Evolutionary conservation across 495 filamentous ascomycete genomes (phyloP).

Genomic region (Daldinia caldariorum): DNA sequence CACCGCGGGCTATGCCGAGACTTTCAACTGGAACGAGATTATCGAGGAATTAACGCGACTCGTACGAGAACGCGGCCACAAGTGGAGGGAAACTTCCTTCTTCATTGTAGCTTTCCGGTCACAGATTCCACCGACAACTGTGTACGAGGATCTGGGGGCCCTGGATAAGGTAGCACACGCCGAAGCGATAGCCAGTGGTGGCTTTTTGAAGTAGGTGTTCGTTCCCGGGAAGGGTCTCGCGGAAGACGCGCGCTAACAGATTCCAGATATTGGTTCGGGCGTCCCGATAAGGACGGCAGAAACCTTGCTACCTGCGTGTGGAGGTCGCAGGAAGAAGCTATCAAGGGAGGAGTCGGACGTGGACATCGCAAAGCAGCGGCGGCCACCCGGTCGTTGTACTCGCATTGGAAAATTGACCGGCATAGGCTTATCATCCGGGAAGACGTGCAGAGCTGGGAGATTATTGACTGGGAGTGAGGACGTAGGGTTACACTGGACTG

Average conservation of each 20-base stretch:
- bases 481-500: slow-evolving; percentile 45
- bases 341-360: slow-evolving; percentile 70
- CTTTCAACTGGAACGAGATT: slow-evolving; percentile 80
- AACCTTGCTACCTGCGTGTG: slow-evolving; percentile 85
- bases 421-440: slow-evolving; percentile 69
- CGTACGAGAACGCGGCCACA: slow-evolving; percentile 54
- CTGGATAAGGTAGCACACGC: slow-evolving; percentile 79
- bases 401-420: slow-evolving; percentile 71
- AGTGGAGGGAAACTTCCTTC: slow-evolving; percentile 73
- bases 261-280: slow-evolving; percentile 80
- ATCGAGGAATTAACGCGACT: slow-evolving; percentile 63
- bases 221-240: slow-evolving; percentile 25
- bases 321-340: slow-evolving; percentile 75
- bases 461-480: slow-evolving; percentile 65
- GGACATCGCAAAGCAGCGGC: slow-evolving; percentile 63
- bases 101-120: slow-evolving; percentile 88
- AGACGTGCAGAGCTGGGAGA: slow-evolving; percentile 64
- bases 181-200: slow-evolving; percentile 79
- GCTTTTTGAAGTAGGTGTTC: slow-evolving; percentile 76
- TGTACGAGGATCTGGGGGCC: slow-evolving; percentile 67
- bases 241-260: slow-evolving; percentile 40
- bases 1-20: slow-evolving; percentile 73
- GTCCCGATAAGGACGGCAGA: slow-evolving; percentile 67
- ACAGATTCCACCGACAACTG: slow-evolving; percentile 66
- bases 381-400: slow-evolving; percentile 62